These are phyloP conservation scores for Phanerodontia chrysosporium DNA, from an alignment of 768 basidiomycete species.

Conservation along the genomic window DNA sequence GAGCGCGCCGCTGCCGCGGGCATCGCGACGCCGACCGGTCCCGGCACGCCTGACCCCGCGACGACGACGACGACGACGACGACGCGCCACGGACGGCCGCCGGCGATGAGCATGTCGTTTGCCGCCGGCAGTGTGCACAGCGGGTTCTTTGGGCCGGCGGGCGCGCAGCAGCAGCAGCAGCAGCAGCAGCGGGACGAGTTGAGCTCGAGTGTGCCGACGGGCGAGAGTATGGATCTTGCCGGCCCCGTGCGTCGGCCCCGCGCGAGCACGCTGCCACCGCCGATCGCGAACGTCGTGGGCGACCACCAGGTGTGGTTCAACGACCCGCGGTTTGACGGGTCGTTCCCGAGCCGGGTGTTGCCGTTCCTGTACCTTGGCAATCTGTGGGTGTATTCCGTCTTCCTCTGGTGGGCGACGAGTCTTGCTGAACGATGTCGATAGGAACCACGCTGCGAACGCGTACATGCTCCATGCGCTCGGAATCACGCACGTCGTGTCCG, in stretches of 20 bases:
- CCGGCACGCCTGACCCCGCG: no score
- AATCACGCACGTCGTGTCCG: slow-evolving; percentile 95
- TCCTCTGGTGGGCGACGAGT: no score
- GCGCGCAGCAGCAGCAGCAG: neutral
- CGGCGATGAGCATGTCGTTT: slow-evolving; percentile 11
- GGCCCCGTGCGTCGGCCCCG: slow-evolving; percentile 45
- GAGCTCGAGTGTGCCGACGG: neutral
- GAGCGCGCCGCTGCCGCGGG: slow-evolving; percentile 17
- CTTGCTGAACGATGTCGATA: no score
- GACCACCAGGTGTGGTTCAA: slow-evolving; percentile 95
- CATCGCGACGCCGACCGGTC: neutral
- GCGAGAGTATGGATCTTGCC: neutral
- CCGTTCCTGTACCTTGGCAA: slow-evolving; percentile 95
- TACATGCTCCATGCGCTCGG: slow-evolving; percentile 95
- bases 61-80: neutral
- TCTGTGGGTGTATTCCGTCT: slow-evolving; percentile 60
- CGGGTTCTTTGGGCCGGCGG: slow-evolving; percentile 1
- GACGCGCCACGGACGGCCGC: slow-evolving; percentile 6
- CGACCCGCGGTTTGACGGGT: slow-evolving; percentile 89
- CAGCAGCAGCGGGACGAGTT: neutral
- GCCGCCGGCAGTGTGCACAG: neutral
- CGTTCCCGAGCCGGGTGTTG: slow-evolving; percentile 89
- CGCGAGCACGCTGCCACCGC: slow-evolving; percentile 66
- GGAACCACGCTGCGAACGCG: slow-evolving; percentile 90
- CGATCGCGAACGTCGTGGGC: slow-evolving; percentile 44